Percentiles rank a stretch among this genome's conserved stretches.
phyloP scores from a whole-genome alignment of 2,329 filamentous ascomycete genomes.

The Exophiala mesophila region DNA sequence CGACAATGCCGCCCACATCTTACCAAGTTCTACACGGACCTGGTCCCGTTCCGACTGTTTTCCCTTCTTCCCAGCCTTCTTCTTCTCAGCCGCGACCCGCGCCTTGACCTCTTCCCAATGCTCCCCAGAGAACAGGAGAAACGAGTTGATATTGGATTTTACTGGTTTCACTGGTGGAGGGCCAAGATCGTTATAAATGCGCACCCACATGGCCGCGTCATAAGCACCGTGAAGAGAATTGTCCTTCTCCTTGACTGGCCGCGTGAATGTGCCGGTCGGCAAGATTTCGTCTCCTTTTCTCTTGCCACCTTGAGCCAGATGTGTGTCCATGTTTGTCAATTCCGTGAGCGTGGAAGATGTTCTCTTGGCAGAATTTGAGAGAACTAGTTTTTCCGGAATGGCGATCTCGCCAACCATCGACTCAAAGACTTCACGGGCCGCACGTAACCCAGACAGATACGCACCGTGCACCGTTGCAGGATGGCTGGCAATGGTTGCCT shows the following conservation, averaged over 20 bases:
- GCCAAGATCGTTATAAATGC: constrained; percentile 62
- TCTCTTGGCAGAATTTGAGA: constrained; percentile 38
- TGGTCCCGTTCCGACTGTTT: constrained; percentile 66
- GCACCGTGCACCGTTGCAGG: constrained; percentile 96
- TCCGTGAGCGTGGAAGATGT: constrained; percentile 30
- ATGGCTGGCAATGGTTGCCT: constrained; percentile 92
- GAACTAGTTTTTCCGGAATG: constrained; percentile 69
- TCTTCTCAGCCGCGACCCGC: constrained; percentile 63
- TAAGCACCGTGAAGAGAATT: constrained; percentile 44
- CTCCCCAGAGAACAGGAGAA: constrained; percentile 81
- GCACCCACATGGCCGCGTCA: constrained; percentile 53
- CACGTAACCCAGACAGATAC: constrained; percentile 86
- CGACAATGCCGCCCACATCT: constrained; percentile 80
- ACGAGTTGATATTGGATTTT: constrained; percentile 75
- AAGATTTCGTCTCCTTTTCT: constrained; percentile 27
- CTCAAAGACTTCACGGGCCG: constrained; percentile 79
- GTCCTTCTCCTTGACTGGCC: constrained; percentile 25
- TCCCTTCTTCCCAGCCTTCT: constrained; percentile 40
- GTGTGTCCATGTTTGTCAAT: constrained; percentile 29
- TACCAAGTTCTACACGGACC: constrained; percentile 77
- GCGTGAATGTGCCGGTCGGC: constrained; percentile 24
- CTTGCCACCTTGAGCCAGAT: constrained; percentile 26
- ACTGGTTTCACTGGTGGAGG: constrained; percentile 66
- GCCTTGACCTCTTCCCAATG: constrained; percentile 58
- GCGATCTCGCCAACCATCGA: constrained; percentile 75